Evolutionary conservation across 495 filamentous ascomycete genomes (phyloP).

Genomic region (Tuber magnatum): DNA sequence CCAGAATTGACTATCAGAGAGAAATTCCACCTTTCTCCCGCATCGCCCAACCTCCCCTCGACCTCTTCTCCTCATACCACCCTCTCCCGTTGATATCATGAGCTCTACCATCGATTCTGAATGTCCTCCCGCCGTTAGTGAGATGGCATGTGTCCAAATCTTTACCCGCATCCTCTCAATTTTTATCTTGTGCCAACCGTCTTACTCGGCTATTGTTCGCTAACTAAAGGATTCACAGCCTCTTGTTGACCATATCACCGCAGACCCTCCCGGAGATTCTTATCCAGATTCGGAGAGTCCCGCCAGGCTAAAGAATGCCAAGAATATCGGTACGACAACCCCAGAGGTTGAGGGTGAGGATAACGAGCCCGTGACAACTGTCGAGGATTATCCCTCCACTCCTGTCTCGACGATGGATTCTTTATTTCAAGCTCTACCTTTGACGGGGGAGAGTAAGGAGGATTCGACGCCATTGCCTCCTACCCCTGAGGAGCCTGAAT

Average conservation of each 20-base stretch:
- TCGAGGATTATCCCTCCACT: slow-evolving; percentile 33
- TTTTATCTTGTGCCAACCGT: background rate
- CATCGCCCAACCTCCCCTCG: slow-evolving; percentile 12
- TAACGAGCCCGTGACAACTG: slow-evolving; percentile 17
- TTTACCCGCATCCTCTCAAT: background rate
- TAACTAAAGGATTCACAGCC: slow-evolving; percentile 22
- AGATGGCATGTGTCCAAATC: slow-evolving; percentile 15
- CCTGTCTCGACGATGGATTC: slow-evolving; percentile 27
- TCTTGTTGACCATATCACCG: slow-evolving; percentile 28
- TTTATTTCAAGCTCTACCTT: slow-evolving; percentile 19
- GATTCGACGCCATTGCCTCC: slow-evolving; percentile 15
- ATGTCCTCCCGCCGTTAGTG: slow-evolving; percentile 13
- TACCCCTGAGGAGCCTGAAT: slow-evolving; percentile 1
- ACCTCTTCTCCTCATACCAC: slow-evolving; percentile 14
- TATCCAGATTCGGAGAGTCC: slow-evolving; percentile 15
- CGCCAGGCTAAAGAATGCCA: slow-evolving; percentile 28
- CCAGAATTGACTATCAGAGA: slow-evolving; percentile 10
- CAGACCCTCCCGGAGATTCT: slow-evolving; percentile 13
- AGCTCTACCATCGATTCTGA: slow-evolving; percentile 22
- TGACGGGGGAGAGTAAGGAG: slow-evolving; percentile 14
- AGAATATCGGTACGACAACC: slow-evolving; percentile 32
- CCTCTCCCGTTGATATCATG: slow-evolving; percentile 14
- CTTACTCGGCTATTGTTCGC: background rate
- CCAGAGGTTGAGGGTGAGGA: slow-evolving; percentile 35
- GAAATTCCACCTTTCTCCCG: slow-evolving; percentile 11